Percentiles rank a stretch among this genome's conserved stretches.
These are phyloP conservation scores for Rutstroemia sp. DNA, from an alignment of 2,329 filamentous ascomycete genomes.

Conservation along the genomic window DNA sequence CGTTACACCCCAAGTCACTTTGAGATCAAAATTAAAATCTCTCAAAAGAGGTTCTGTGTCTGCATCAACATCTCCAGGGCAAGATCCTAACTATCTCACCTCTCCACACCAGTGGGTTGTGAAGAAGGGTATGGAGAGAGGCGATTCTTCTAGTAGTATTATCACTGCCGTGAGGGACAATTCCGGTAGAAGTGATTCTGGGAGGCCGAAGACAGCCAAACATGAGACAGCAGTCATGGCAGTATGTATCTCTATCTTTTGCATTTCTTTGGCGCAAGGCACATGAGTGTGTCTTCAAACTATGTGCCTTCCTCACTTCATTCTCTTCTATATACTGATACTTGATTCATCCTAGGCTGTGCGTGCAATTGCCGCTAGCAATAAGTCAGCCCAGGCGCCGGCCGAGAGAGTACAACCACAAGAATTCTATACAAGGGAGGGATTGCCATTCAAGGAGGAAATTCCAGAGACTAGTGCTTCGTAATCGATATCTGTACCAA, in stretches of 20 bases:
- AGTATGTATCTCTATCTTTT: neutral
- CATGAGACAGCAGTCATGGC: constrained; percentile 9
- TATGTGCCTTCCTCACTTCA: neutral
- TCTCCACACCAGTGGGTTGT: neutral
- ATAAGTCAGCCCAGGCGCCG: neutral
- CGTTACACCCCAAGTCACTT: neutral
- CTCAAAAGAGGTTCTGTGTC: neutral
- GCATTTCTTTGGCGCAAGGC: neutral
- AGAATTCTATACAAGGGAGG: neutral
- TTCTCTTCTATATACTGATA: neutral
- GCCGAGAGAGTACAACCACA: neutral
- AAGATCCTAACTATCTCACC: neutral
- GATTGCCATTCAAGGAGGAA: neutral
- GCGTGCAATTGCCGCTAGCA: constrained; percentile 2
- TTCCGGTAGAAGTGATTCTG: constrained; percentile 10
- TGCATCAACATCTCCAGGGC: neutral
- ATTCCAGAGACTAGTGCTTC: neutral
- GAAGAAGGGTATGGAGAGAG: constrained; percentile 9
- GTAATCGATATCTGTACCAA: too few relatives aligned
- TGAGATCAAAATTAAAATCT: neutral
- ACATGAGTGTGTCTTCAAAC: neutral
- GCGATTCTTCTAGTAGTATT: constrained; percentile 20
- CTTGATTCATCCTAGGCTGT: neutral
- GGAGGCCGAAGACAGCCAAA: neutral
- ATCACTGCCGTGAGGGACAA: constrained; percentile 22